These are phyloP conservation scores for Micractinium conductrix DNA, from an alignment of 139 green algal species.

Conservation along the genomic window DNA sequence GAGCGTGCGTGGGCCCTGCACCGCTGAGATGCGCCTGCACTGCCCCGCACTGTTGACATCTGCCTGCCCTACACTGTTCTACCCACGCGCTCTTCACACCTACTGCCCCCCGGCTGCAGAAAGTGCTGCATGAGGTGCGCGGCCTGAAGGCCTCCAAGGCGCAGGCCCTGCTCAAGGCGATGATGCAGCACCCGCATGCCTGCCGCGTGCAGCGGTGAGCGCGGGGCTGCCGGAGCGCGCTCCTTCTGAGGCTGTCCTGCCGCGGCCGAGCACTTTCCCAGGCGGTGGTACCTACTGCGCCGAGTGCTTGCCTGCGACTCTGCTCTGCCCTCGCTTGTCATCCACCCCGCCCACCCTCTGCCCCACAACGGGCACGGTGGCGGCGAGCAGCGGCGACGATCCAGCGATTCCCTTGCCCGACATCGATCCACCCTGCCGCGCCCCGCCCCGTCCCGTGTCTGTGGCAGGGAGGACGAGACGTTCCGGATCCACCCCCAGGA, in stretches of 20 bases:
- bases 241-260: too few relatives aligned
- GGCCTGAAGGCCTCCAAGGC: neutral
- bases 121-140: neutral
- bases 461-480: constrained; percentile 16
- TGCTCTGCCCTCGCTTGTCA: neutral
- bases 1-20: neutral
- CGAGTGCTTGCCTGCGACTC: too few relatives aligned
- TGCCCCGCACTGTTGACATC: neutral
- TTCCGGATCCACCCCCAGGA: neutral
- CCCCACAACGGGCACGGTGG: too few relatives aligned
- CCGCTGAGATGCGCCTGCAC: neutral
- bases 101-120: neutral
- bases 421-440: too few relatives aligned
- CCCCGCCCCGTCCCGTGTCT: too few relatives aligned
- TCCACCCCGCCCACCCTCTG: too few relatives aligned
- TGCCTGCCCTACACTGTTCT: neutral
- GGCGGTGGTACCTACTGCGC: too few relatives aligned
- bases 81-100: too few relatives aligned
- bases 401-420: too few relatives aligned
- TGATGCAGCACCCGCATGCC: neutral
- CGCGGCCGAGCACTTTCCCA: neutral
- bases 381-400: too few relatives aligned
- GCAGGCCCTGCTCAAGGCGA: neutral
- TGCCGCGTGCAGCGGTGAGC: constrained; percentile 6
- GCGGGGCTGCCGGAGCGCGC: too few relatives aligned